Evolutionary conservation across 2,329 filamentous ascomycete genomes (phyloP).

Genomic region (Blumeriella jaapii): DNA sequence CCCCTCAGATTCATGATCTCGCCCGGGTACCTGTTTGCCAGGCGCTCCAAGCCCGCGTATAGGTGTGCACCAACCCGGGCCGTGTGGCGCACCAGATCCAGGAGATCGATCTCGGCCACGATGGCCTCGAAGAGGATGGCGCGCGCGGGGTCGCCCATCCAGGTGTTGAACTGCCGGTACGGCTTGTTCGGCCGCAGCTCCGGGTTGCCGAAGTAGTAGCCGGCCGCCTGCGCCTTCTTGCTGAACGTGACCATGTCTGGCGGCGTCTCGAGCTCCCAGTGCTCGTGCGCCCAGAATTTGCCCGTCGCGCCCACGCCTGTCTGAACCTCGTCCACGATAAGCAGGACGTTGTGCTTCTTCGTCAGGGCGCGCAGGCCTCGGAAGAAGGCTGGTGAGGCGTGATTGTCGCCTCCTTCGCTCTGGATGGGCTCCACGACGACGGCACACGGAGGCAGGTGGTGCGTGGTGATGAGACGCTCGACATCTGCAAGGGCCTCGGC

Average conservation of each 20-base stretch:
- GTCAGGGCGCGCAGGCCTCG: constrained; percentile 61
- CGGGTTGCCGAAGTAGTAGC: constrained; percentile 72
- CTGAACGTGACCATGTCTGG: constrained; percentile 84
- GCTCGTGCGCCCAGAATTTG: constrained; percentile 79
- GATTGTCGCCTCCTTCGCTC: constrained; percentile 76
- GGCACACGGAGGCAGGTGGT: constrained; percentile 59
- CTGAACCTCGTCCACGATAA: constrained; percentile 80
- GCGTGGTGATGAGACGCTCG: constrained; percentile 56
- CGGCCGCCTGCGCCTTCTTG: constrained; percentile 78
- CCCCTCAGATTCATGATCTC: constrained; percentile 65
- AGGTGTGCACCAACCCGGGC: constrained; percentile 50
- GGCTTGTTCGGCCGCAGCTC: constrained; percentile 67
- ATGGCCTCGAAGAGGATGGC: constrained; percentile 69
- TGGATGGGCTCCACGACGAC: constrained; percentile 72
- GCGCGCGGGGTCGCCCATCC: constrained; percentile 74
- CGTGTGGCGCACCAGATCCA: constrained; percentile 58
- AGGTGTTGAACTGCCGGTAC: constrained; percentile 80
- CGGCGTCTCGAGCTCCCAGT: constrained; percentile 61
- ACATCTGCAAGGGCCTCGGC: constrained; percentile 61
- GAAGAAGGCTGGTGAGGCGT: constrained; percentile 71
- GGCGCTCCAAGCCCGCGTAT: constrained; percentile 49
- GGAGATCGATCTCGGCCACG: constrained; percentile 59
- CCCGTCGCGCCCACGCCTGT: constrained; percentile 77
- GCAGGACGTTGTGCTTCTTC: constrained; percentile 53
- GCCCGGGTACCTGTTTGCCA: constrained; percentile 54